A percentile compares a stretch with the other conserved stretches of the same genome.
phyloP scores from a whole-genome alignment of 2,329 filamentous ascomycete species.

The Penicillium capsulatum region DNA sequence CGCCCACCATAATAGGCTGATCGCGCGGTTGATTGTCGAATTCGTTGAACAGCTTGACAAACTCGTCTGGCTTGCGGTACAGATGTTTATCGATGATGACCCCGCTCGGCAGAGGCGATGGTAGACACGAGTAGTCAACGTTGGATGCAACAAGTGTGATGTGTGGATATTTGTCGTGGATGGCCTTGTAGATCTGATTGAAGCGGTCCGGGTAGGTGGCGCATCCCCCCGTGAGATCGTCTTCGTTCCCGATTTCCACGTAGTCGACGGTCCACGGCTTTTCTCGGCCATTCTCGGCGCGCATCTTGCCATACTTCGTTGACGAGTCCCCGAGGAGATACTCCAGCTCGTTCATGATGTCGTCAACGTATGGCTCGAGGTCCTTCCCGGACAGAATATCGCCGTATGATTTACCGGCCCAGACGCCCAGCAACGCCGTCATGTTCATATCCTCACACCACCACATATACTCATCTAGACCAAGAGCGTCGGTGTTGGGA shows the following conservation, averaged over 20 bases:
- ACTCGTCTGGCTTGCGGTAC: conserved; percentile 49
- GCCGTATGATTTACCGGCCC: conserved; percentile 53
- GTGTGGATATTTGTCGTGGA: conserved; percentile 52
- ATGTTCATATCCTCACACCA: conserved; percentile 60
- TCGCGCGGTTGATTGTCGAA: conserved; percentile 51
- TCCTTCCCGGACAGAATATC: conserved; percentile 47
- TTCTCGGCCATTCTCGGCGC: conserved; percentile 56
- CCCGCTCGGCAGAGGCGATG: conserved; percentile 29
- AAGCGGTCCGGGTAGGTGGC: conserved; percentile 54
- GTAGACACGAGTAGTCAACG: conserved; percentile 27
- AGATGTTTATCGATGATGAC: conserved; percentile 50
- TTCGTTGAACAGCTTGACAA: conserved; percentile 49
- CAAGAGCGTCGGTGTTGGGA: conserved; percentile 59
- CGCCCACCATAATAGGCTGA: conserved; percentile 30
- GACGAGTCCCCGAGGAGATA: conserved; percentile 55
- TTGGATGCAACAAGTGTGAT: conserved; percentile 53
- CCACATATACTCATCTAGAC: conserved; percentile 57
- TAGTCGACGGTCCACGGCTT: conserved; percentile 57
- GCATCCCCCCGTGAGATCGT: conserved; percentile 54
- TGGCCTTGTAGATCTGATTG: conserved; percentile 56
- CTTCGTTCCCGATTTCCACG: conserved; percentile 65
- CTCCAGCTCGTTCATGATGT: conserved; percentile 60
- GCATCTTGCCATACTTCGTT: conserved; percentile 54
- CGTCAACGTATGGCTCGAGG: conserved; percentile 55
- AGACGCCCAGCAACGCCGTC: conserved; percentile 55